Base-by-base conservation (phyloP, 768 basidiomycete genomes). In the Butyriboletus loyo region DNA sequence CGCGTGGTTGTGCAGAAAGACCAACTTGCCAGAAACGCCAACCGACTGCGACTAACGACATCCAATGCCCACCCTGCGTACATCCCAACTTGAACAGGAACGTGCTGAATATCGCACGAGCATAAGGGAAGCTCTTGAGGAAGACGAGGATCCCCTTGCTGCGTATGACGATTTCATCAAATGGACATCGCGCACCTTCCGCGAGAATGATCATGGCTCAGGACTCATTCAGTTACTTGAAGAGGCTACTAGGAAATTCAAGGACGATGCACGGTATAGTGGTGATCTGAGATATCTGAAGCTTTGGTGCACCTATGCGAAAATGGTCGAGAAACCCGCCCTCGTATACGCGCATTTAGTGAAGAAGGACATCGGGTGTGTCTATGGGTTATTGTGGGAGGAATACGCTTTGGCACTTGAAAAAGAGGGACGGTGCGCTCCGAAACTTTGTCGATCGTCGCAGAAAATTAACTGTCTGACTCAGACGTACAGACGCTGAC, bases 271-370 rank as follows among this genome's bases (percentile, higher is more conserved):
- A n/a, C 72, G 84, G 14, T 98, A 97, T 70, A 87, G 83, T 67
- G 84, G 83, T 46, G 95, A 98, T 74, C 72, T 92, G 46, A 81
- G 96, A 37, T 97, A 98, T 71, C 77, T 98, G 44, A 91, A 92
- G 66, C 69, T 98, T 19, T 99, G 97, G 97, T 81, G 86, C 21
- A 77, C 88, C 44, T 94, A 96, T 67, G 87, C 94, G 10, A 82
- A 82, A 49, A 81, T 88, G 62, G 82, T 92, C 49, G 87, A 93
- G 61, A 80, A 82, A 60, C 75, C 86, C 4, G 76, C 79, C 17
- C 79, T 79, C 32, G 80, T 85, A 31, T 98, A 91, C 71, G 80
- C 82, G 25, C 86, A 84, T 68, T 71, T 94, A 47, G 70, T 89
- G 58, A 81, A 82, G 49, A 84, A 79, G 54, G 85, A 84, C 38